These are phyloP conservation scores for Phylloporus sp. DNA, from an alignment of 768 basidiomycete genomes.

Conservation along the genomic window DNA sequence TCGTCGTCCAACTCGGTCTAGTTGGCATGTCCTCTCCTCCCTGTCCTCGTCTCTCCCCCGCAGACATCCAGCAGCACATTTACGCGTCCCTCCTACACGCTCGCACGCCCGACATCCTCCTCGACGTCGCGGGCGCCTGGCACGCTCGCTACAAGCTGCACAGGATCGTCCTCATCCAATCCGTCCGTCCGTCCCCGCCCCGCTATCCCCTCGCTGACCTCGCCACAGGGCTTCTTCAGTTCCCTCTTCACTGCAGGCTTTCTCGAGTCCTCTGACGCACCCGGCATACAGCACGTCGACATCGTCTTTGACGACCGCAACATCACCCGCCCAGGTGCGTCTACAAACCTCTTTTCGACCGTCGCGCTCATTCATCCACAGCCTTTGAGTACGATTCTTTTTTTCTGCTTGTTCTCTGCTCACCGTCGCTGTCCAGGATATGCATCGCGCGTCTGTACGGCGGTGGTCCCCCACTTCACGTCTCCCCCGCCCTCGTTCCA, in stretches of 20 bases:
- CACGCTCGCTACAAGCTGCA: conserved; percentile 73
- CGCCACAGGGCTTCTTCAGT: conserved; percentile 73
- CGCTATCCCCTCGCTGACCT: not conserved
- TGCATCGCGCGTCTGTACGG: conserved; percentile 87
- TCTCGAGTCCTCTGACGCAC: conserved; percentile 46
- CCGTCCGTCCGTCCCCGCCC: conserved; percentile 42
- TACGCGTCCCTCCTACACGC: conserved; percentile 69
- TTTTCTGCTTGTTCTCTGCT: conserved; percentile 2
- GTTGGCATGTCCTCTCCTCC: conserved; percentile 53
- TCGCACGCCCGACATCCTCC: conserved; percentile 71
- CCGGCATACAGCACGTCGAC: conserved; percentile 49
- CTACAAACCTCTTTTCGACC: not conserved
- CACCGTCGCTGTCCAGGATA: conserved; percentile 44
- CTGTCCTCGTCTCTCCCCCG: conserved; percentile 42
- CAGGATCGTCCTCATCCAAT: conserved; percentile 82
- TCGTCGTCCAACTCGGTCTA: no score
- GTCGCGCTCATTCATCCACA: conserved; percentile 25
- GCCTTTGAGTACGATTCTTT: conserved; percentile 75
- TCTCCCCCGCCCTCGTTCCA: conserved; percentile 62
- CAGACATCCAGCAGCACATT: conserved; percentile 67
- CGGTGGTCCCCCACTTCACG: conserved; percentile 69
- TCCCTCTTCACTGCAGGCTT: conserved; percentile 83
- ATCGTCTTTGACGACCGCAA: conserved; percentile 80
- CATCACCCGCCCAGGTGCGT: conserved; percentile 79
- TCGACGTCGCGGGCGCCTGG: conserved; percentile 67